These are phyloP conservation scores for Athelia sp. DNA, from an alignment of 1,284 basidiomycete species.

Conservation along the genomic window DNA sequence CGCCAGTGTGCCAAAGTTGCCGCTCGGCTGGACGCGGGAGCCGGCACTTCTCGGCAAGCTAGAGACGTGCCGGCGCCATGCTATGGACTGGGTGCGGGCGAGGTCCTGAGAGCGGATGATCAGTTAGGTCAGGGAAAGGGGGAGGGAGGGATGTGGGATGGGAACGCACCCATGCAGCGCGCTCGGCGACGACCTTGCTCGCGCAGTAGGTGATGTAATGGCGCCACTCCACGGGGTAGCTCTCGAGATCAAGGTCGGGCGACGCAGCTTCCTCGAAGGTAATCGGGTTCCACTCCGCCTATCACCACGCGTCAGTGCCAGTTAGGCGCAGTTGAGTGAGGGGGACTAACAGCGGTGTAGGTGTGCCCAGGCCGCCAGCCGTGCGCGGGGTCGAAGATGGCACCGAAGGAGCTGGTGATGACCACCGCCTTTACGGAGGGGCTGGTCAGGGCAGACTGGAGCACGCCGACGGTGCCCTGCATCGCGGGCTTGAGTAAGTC, in stretches of 20 bases:
- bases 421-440: neutral
- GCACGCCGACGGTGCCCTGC: neutral
- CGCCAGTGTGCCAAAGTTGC: too few relatives aligned
- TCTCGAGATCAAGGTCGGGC: neutral
- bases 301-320: too few relatives aligned
- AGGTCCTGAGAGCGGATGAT: too few relatives aligned
- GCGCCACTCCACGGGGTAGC: neutral
- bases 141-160: neutral
- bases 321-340: neutral
- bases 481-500: neutral
- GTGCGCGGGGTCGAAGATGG: neutral
- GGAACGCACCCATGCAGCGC: neutral
- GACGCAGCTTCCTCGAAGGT: neutral
- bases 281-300: neutral
- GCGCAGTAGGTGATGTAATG: constrained; percentile 1
- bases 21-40: too few relatives aligned
- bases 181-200: neutral
- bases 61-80: too few relatives aligned
- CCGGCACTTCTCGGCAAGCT: too few relatives aligned
- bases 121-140: too few relatives aligned
- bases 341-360: neutral
- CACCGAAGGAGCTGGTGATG: constrained; percentile 2
- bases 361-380: neutral
- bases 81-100: too few relatives aligned
- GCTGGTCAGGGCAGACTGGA: neutral